These are phyloP conservation scores for Drechslerella stenobrocha DNA, from an alignment of 2,329 filamentous ascomycete species.

Conservation along the genomic window DNA sequence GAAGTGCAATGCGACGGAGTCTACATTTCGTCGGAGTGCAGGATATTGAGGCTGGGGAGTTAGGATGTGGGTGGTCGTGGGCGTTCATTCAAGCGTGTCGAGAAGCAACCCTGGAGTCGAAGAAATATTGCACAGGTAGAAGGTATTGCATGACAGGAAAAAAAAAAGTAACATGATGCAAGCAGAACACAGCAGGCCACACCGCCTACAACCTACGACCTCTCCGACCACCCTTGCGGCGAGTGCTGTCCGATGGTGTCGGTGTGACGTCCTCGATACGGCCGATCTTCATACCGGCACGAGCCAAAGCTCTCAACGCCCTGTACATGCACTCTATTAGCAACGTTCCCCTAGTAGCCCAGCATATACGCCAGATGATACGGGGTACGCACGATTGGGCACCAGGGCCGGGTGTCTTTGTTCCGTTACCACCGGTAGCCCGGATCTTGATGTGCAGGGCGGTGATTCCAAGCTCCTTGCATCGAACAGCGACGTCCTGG, in stretches of 20 bases:
- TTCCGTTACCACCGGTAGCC: constrained; percentile 98
- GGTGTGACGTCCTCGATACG: constrained; percentile 99
- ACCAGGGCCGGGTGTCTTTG: constrained; percentile 99
- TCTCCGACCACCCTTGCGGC: constrained; percentile 99
- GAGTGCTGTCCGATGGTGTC: constrained; percentile 97
- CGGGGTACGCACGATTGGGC: constrained; percentile 70
- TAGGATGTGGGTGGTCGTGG: constrained; percentile 9
- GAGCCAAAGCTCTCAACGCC: constrained; percentile 95
- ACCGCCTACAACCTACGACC: constrained; percentile 95
- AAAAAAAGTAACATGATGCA: constrained; percentile 13
- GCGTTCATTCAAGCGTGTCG: constrained; percentile 31
- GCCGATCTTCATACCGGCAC: constrained; percentile 99
- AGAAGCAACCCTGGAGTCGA: constrained; percentile 14
- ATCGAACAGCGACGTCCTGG: constrained; percentile 93
- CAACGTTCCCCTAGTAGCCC: neutral
- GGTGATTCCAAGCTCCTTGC: constrained; percentile 83
- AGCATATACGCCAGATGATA: neutral
- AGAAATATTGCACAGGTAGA: constrained; percentile 46
- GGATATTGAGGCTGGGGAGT: neutral
- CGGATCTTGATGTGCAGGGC: constrained; percentile 99
- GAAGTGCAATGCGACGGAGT: constrained; percentile 21
- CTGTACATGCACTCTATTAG: constrained; percentile 21
- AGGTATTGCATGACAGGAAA: constrained; percentile 37
- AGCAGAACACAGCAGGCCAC: constrained; percentile 24
- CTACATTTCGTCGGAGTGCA: constrained; percentile 19